These are phyloP conservation scores for Epipyxis sp. DNA, from an alignment of 108 stramenopile species.

Conservation along the genomic window DNA sequence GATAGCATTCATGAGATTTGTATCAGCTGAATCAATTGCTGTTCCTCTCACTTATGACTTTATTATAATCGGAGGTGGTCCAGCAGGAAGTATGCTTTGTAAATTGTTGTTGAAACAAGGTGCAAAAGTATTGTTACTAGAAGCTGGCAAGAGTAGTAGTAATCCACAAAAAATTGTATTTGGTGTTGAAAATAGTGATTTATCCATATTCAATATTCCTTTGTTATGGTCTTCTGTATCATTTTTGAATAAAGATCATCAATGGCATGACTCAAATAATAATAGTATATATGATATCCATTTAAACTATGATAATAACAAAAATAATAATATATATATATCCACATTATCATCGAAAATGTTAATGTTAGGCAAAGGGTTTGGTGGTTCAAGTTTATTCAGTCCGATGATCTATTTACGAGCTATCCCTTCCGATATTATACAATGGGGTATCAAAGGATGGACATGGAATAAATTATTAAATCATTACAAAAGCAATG, in stretches of 20 bases:
- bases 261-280: neutral
- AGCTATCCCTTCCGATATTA: neutral
- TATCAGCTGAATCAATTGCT: neutral
- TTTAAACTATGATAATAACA: too few relatives aligned
- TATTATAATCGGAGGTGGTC: neutral
- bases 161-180: too few relatives aligned
- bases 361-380: too few relatives aligned
- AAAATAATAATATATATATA: too few relatives aligned
- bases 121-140: neutral
- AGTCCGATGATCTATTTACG: neutral
- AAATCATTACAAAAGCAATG: too few relatives aligned
- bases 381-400: neutral
- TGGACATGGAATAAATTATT: neutral
- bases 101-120: neutral
- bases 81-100: neutral
- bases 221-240: neutral
- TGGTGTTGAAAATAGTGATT: neutral
- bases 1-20: neutral
- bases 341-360: too few relatives aligned
- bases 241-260: neutral
- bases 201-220: neutral
- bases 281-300: too few relatives aligned
- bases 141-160: neutral
- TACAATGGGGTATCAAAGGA: neutral
- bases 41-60: neutral